Conservation (phyloP, 129 eudicot genomes). For the Ambrosia trifida region DNA sequence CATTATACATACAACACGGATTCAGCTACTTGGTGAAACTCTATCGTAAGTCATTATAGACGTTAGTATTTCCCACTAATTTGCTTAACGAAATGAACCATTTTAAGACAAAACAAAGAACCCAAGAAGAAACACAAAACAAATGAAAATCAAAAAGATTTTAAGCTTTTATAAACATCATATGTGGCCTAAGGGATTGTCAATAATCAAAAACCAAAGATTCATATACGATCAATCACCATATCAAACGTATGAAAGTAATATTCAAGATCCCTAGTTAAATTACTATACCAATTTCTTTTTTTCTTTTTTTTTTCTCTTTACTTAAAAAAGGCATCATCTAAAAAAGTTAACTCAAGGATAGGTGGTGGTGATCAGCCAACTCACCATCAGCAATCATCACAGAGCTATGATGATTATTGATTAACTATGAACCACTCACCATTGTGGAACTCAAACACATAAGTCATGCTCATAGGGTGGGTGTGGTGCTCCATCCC, state of each 20-base stretch:
- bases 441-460: slow-evolving; percentile 78
- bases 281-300: slow-evolving; percentile 41
- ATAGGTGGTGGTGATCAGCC: slow-evolving; percentile 47
- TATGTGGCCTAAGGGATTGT: too few relatives aligned
- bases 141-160: too few relatives aligned
- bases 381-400: slow-evolving; percentile 53
- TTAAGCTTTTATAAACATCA: too few relatives aligned
- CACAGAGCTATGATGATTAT: slow-evolving; percentile 68
- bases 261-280: slow-evolving; percentile 33
- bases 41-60: too few relatives aligned
- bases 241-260: background rate
- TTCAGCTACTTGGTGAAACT: too few relatives aligned
- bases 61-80: too few relatives aligned
- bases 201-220: slow-evolving; percentile 3
- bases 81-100: too few relatives aligned
- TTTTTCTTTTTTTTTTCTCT: slow-evolving; percentile 20
- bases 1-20: too few relatives aligned
- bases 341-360: slow-evolving; percentile 34
- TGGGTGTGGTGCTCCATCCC: slow-evolving; percentile 45
- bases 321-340: slow-evolving; percentile 22
- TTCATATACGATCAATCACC: slow-evolving; percentile 25
- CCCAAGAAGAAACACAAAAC: too few relatives aligned
- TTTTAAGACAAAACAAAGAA: too few relatives aligned
- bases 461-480: slow-evolving; percentile 57
- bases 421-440: slow-evolving; percentile 97